phyloP scores from a whole-genome alignment of 192 early-diverging fungal genomes.

The Podila verticillata region DNA sequence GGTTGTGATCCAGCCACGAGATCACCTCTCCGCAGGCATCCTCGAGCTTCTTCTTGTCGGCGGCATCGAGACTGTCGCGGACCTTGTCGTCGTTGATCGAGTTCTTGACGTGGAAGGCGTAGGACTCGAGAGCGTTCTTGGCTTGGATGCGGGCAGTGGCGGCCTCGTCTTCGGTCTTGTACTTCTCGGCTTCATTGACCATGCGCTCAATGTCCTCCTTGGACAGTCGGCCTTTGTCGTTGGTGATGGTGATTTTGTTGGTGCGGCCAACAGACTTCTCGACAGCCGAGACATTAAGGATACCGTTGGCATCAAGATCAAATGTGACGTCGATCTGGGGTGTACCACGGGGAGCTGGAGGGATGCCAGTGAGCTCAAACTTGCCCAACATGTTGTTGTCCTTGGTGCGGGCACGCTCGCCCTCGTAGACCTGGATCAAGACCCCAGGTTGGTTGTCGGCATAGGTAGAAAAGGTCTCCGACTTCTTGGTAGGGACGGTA shows the following conservation, averaged over 20 bases:
- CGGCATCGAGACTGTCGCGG: conserved; percentile 76
- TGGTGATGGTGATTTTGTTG: conserved; percentile 98
- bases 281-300: conserved; percentile 88
- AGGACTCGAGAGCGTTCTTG: conserved; percentile 91
- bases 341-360: conserved; percentile 95
- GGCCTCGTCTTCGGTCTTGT: conserved; percentile 93
- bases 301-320: conserved; percentile 96
- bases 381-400: conserved; percentile 98
- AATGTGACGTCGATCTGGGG: conserved; percentile 96
- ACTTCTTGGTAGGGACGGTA: conserved; percentile 94
- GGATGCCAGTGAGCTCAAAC: conserved; percentile 96
- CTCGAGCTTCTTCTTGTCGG: conserved; percentile 88
- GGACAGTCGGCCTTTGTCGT: conserved; percentile 96
- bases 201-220: conserved; percentile 98
- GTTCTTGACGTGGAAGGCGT: conserved; percentile 82
- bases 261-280: conserved; percentile 91
- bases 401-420: conserved; percentile 92
- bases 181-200: conserved; percentile 92
- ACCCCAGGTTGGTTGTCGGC: conserved; percentile 95
- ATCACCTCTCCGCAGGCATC: conserved; percentile 88
- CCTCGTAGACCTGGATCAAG: conserved; percentile 94
- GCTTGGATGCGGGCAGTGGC: conserved; percentile 86
- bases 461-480: conserved; percentile 95
- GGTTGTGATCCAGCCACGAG: conserved; percentile 90
- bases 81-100: conserved; percentile 85